A percentile compares a stretch with the other conserved stretches of the same genome.
Evolutionary conservation across 2,329 filamentous ascomycete species (phyloP).

Genomic region (Sclerotinia borealis): DNA sequence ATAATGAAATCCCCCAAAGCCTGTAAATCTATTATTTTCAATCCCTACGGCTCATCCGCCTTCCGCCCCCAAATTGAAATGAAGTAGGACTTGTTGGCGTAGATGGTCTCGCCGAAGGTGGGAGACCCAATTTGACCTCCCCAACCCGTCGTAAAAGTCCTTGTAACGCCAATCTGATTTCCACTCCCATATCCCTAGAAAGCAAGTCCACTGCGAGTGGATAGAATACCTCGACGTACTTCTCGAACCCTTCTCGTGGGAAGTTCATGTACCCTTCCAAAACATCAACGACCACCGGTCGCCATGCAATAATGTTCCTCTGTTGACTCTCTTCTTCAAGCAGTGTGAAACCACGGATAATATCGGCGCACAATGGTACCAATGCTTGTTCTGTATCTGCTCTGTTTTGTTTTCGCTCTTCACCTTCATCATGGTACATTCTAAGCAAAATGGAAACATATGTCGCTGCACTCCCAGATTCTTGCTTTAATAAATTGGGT

Average conservation of each 20-base stretch:
- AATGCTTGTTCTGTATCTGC: constrained; percentile 84
- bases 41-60: constrained; percentile 15
- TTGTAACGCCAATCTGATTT: constrained; percentile 73
- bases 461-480: constrained; percentile 84
- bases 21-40: background rate
- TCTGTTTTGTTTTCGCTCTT: constrained; percentile 73
- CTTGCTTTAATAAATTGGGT: constrained; percentile 94
- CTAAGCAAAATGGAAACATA: constrained; percentile 94
- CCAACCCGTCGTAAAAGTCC: constrained; percentile 75
- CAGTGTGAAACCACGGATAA: constrained; percentile 75
- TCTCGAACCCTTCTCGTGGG: constrained; percentile 70
- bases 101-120: constrained; percentile 15
- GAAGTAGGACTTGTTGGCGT: constrained; percentile 23
- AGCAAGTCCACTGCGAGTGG: constrained; percentile 79
- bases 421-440: constrained; percentile 89
- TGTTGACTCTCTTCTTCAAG: constrained; percentile 96
- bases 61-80: constrained; percentile 19
- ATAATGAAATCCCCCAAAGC: background rate
- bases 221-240: constrained; percentile 78
- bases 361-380: constrained; percentile 91
- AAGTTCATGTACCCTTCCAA: constrained; percentile 88
- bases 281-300: constrained; percentile 94
- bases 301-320: constrained; percentile 93
- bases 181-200: constrained; percentile 70
- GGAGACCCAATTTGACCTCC: constrained; percentile 57